Evolutionary conservation across 768 basidiomycete species (phyloP).

Genomic region (Serendipita sp.): DNA sequence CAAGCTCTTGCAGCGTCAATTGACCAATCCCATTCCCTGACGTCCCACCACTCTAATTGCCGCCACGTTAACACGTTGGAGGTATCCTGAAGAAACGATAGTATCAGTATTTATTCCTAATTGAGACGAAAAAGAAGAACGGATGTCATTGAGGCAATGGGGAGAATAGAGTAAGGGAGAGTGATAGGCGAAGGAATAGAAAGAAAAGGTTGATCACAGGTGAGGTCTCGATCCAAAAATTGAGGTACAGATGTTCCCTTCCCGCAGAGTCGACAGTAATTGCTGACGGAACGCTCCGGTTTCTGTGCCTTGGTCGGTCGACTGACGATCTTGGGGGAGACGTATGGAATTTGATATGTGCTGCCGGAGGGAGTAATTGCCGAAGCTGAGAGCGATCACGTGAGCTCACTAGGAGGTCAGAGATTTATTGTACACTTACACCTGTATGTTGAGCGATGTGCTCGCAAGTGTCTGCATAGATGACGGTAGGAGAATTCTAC

Average conservation of each 20-base stretch:
- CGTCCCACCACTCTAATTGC: conserved; percentile 1
- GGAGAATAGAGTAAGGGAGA: not conserved
- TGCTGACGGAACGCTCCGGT: conserved; percentile 66
- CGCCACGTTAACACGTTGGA: not conserved
- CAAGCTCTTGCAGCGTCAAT: not conserved
- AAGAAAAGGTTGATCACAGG: conserved; percentile 23
- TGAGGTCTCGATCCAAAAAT: conserved; percentile 59
- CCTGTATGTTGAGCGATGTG: conserved; percentile 30
- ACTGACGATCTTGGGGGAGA: conserved; percentile 31
- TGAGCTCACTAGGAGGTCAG: not conserved
- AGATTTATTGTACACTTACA: conserved; percentile 18
- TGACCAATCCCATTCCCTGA: conserved; percentile 3
- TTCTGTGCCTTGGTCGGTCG: conserved; percentile 61
- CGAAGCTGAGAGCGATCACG: not conserved
- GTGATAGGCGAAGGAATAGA: not conserved
- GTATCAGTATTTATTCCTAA: not conserved
- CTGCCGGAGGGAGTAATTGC: not conserved
- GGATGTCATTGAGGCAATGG: conserved; percentile 4
- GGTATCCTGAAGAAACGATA: not conserved
- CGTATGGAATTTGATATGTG: conserved; percentile 1
- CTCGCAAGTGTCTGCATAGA: conserved; percentile 47
- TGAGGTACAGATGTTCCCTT: conserved; percentile 68
- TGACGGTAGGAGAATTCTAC: conserved; percentile 71
- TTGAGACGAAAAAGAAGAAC: not conserved
- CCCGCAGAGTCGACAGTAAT: conserved; percentile 56